Base-by-base conservation (phyloP, 1,284 basidiomycete genomes). In the Thelephora terrestris region DNA sequence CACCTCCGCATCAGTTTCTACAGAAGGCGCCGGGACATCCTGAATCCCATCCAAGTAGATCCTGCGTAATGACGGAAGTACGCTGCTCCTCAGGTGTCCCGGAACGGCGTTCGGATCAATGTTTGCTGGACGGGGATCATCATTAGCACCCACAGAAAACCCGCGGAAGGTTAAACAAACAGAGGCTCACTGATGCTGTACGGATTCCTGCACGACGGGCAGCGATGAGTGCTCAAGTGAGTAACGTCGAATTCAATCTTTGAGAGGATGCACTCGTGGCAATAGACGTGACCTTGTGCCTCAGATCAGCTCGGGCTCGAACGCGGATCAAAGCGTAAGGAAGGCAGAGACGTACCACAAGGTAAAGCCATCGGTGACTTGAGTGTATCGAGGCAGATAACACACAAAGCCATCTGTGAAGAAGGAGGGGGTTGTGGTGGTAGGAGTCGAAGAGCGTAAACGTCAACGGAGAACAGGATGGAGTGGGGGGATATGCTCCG, bases 341-440 rank as follows among this genome's bases (percentile, higher is more conserved):
- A 29, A 37, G 48, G 10, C 48, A 49, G 42, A 18, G n/a, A 61
- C 70, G 53, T 57, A 79, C 78, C 78, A 58, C 78, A 81, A 47
- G 78, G 77, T 14, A 80, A 57, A n/a, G 73, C 71, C n/a, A 75
- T 73, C 4, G 79, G 78, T 21, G 64, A 64, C 48, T 71, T 71
- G 40, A 74, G 62, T 10, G 61, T 58, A 48, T 76, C 74, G 32
- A 74, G 64, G 60, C 78, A 81, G 58, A 80, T 75, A 48, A 68
- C 65, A 56, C 78, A 80, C 43, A 66, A 62, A 37, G 67, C 61
- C 71, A 73, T 68, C 10, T 20, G 18, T 10, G 35, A 45, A 34
- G 37, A 47, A 50, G 37, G 21, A 20, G 32, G 45, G 42, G 39
- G 32, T 25, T 45, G 17, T 18, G 27, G 18, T n/a, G 44, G 21